Base-by-base conservation (phyloP, 73 alveolate species). In the Tetrahymena malaccensis region DNA sequence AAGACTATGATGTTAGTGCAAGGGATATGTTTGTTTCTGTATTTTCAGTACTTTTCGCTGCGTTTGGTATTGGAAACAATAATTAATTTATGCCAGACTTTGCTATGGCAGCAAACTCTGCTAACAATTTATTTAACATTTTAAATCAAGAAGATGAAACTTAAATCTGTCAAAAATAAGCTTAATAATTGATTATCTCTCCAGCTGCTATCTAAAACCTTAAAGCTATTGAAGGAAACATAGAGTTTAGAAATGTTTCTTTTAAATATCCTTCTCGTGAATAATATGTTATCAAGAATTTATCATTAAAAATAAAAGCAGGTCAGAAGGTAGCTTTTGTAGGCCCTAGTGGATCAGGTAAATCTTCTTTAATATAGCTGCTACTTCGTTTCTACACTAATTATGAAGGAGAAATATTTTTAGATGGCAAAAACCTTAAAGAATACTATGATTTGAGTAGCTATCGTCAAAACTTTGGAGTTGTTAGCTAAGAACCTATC, bases 341-440 rank as follows among this genome's bases (percentile, higher is more conserved):
- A 16, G 99, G 99, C 4, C 95, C 98, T 43, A 95, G 98, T 55
- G 99, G 99, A 19, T 96, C 98, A 94, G 99, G 99, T 21, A 98
- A 98, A 94, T 95, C 98, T 57, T 98, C 99, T 0, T 43, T 98
- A 16, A 97, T 97, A 12, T 95, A 97, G 85, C 96, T 98, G 22
- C 70, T 98, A 21, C 93, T 96, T 94, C 96, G 99, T 85, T 98
- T 98, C 94, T 98, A 98, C 95, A 99, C 98, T 83, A 97, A 97
- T 33, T 95, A 93, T 33, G 96, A 93, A 31, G 99, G 99, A 8
- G 94, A 85, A 35, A 95, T 98, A 17, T 93, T 96, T 85, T 96
- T 97, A 34, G 98, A 98, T 94, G 98, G 98, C 34, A 84, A 95
- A 22, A 96, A 97, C 96, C 85, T 97, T 35, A 98, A 94, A 94